phyloP scores from a whole-genome alignment of 768 basidiomycete genomes.

The Leccinum subtestaceum region DNA sequence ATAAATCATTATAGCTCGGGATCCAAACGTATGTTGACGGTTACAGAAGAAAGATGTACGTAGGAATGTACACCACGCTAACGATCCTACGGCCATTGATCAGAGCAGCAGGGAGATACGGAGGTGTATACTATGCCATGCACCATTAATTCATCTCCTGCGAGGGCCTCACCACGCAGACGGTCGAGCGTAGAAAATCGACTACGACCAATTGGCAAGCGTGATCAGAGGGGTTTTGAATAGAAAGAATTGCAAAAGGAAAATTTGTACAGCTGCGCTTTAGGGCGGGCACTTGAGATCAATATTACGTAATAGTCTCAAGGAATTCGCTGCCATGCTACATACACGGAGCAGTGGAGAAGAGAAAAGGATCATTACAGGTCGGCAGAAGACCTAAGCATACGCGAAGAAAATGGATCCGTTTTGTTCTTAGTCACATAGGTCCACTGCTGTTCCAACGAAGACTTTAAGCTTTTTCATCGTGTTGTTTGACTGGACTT shows the following conservation, averaged over 20 bases:
- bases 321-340: too few species aligned
- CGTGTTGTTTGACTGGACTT: conserved; percentile 11
- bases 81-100: conserved; percentile 69
- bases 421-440: conserved; percentile 54
- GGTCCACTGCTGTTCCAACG: conserved; percentile 63
- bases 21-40: not conserved
- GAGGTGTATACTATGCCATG: conserved; percentile 85
- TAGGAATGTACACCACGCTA: conserved; percentile 75
- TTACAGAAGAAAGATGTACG: conserved; percentile 52
- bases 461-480: conserved; percentile 73
- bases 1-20: not conserved
- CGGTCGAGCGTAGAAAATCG: conserved; percentile 36
- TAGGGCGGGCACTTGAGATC: conserved; percentile 34
- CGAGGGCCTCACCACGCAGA: conserved; percentile 61
- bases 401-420: not conserved
- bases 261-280: conserved; percentile 14
- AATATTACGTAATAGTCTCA: not conserved
- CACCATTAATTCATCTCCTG: conserved; percentile 90
- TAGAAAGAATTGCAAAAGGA: not conserved
- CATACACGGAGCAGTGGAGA: not conserved
- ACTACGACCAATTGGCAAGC: conserved; percentile 44
- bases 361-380: not conserved
- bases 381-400: not conserved
- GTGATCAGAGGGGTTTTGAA: conserved; percentile 37
- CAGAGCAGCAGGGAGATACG: conserved; percentile 74